Percentiles rank a stretch among this genome's conserved stretches.
These are phyloP conservation scores for Musa balbisiana DNA, from an alignment of 202 grass and related monocot species.

Conservation along the genomic window DNA sequence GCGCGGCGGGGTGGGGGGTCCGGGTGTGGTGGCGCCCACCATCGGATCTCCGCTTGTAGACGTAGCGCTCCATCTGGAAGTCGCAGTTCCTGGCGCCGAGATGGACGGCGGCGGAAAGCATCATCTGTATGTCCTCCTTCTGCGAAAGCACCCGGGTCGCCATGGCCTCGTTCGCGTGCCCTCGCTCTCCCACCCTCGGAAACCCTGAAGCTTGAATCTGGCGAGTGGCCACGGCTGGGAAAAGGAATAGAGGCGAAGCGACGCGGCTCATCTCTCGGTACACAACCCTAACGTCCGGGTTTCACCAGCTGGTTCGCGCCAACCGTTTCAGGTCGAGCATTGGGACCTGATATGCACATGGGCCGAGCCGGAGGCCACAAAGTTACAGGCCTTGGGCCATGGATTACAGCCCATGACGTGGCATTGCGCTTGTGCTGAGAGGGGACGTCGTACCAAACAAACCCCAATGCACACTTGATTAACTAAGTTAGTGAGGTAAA, in stretches of 20 bases:
- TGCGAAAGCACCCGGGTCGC: constrained; percentile 46
- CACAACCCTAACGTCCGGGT: neutral
- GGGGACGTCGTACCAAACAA: too few relatives aligned
- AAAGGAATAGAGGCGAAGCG: neutral
- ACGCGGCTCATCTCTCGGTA: neutral
- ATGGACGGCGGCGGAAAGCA: constrained; percentile 74
- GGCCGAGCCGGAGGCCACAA: too few relatives aligned
- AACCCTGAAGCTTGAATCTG: neutral
- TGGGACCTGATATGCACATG: too few relatives aligned
- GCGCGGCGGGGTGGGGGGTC: too few relatives aligned
- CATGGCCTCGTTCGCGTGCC: neutral
- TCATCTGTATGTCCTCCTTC: constrained; percentile 84
- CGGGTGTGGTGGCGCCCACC: too few relatives aligned
- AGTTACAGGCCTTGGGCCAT: too few relatives aligned
- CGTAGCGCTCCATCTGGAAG: constrained; percentile 96
- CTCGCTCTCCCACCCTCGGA: neutral
- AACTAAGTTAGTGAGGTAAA: too few relatives aligned
- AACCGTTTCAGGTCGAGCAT: too few relatives aligned
- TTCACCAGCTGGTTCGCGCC: too few relatives aligned
- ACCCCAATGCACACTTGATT: too few relatives aligned
- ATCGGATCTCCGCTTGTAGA: constrained; percentile 65
- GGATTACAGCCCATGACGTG: too few relatives aligned
- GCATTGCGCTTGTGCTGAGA: too few relatives aligned
- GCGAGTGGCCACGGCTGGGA: neutral
- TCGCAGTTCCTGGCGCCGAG: constrained; percentile 96